These are phyloP conservation scores for Eucalyptus cloeziana DNA, from an alignment of 345 rosid species.

Conservation along the genomic window DNA sequence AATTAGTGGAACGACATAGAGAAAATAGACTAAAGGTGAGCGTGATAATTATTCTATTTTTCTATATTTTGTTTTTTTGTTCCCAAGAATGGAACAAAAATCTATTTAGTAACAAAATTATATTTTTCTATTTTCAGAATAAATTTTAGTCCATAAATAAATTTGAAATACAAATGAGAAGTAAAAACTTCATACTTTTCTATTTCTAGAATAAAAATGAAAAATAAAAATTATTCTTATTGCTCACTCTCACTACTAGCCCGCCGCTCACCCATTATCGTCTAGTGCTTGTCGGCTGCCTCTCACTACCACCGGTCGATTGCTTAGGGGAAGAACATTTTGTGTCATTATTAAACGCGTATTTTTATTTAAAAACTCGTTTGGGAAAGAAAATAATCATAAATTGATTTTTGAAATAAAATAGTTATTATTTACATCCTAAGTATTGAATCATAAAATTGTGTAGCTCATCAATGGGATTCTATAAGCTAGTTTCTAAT, in stretches of 20 bases:
- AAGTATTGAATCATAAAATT: not conserved
- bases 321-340: rapidly evolving
- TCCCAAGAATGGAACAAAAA: rapidly evolving
- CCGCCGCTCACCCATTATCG: rapidly evolving
- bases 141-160: too few relatives aligned
- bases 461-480: not conserved
- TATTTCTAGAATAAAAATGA: too few relatives aligned
- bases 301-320: too few relatives aligned
- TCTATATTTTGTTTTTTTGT: rapidly evolving
- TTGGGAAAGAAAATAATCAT: rapidly evolving
- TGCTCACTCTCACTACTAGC: too few relatives aligned
- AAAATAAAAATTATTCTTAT: rapidly evolving
- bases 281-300: rapidly evolving
- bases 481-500: not conserved
- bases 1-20: not conserved
- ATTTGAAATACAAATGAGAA: too few relatives aligned
- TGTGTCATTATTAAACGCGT: rapidly evolving
- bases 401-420: too few relatives aligned
- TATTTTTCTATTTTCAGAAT: too few relatives aligned
- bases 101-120: too few relatives aligned
- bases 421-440: too few relatives aligned
- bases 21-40: rapidly evolving
- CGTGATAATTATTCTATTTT: too few relatives aligned
- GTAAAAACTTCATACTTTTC: too few relatives aligned
- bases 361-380: too few relatives aligned